phyloP scores from a whole-genome alignment of 768 basidiomycete species.

The Cystobasidium tubakii region DNA sequence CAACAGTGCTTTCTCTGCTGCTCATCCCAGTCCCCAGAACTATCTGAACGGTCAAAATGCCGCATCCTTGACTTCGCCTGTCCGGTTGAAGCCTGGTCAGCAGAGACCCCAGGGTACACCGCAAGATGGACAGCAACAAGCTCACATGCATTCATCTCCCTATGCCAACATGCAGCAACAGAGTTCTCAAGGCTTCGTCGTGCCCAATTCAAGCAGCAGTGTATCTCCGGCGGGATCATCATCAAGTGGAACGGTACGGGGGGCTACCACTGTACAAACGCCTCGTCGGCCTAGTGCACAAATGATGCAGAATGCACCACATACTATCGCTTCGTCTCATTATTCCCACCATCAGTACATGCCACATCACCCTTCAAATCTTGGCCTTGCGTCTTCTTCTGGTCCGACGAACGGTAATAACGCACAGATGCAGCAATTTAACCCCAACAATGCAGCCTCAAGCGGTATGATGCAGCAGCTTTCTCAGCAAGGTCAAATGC shows the following conservation, averaged over 20 bases:
- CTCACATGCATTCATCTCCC: neutral
- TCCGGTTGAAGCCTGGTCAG: neutral
- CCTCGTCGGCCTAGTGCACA: slow-evolving; percentile 16
- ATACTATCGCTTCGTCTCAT: slow-evolving; percentile 1
- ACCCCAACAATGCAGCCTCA: neutral
- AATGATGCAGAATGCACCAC: neutral
- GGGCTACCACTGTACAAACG: neutral
- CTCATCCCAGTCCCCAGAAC: neutral
- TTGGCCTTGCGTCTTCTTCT: slow-evolving; percentile 4
- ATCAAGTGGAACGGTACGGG: neutral
- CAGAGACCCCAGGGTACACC: neutral
- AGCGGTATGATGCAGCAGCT: neutral
- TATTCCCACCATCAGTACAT: slow-evolving; percentile 4
- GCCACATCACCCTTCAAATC: slow-evolving; percentile 18
- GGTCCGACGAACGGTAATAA: neutral
- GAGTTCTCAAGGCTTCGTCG: neutral
- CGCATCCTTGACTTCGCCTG: neutral
- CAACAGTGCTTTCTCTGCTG: neutral
- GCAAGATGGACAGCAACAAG: neutral
- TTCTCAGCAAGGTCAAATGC: slow-evolving; percentile 3
- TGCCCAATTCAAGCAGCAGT: neutral
- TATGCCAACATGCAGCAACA: neutral
- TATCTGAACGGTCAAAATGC: neutral
- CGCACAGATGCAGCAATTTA: neutral
- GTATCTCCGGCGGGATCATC: neutral